Base-by-base conservation (phyloP, 2,329 filamentous ascomycete genomes). In the Endoconidiophora laricicola region DNA sequence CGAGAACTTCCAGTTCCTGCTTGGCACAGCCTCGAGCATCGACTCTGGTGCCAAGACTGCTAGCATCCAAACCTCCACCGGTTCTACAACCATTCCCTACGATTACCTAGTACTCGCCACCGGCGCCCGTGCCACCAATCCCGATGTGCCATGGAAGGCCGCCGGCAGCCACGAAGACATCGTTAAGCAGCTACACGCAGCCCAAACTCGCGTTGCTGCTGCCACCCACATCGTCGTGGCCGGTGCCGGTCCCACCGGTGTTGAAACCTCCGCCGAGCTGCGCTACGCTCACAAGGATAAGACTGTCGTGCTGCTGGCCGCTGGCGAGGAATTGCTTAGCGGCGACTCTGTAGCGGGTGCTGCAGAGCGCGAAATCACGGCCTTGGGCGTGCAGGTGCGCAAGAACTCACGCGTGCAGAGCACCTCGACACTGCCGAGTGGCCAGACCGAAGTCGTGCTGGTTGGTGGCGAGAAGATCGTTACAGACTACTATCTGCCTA, bases 41-140 rank as follows among this genome's bases (percentile, higher is more conserved):
- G 65, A 71, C 53, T 52, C 62, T 2, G 46, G 60, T 14, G 59
- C 60, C 44, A 66, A 67, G 54, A 65, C 65, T 6, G 64, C 75
- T 18, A 49, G 57, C 14, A 55, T 60, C 16, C 49, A 57, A 2
- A 55, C 56, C 44, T 36, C 47, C 39, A 56, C 57, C 52, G 58
- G 53, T 33, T 54, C 60, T 50, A 61, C 62, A 37, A 57, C 57
- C 12, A 46, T 74, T 10, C 48, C 58, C 46, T 79, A 78, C 58
- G 72, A 76, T 60, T 71, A 76, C 55, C 68, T 79, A 44, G 70
- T 79, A 40, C 59, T 79, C 39, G 73, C 74, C 14, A 78, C 74
- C 0, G 75, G 75, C 41, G 63, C 74, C 16, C 66, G 68, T 54
- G 60, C 63, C 41, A 58, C 63, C 24, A 62, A 64, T 18, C 52